Base-by-base conservation (phyloP, 148 eudicot genomes). In the Heliosperma pusillum region DNA sequence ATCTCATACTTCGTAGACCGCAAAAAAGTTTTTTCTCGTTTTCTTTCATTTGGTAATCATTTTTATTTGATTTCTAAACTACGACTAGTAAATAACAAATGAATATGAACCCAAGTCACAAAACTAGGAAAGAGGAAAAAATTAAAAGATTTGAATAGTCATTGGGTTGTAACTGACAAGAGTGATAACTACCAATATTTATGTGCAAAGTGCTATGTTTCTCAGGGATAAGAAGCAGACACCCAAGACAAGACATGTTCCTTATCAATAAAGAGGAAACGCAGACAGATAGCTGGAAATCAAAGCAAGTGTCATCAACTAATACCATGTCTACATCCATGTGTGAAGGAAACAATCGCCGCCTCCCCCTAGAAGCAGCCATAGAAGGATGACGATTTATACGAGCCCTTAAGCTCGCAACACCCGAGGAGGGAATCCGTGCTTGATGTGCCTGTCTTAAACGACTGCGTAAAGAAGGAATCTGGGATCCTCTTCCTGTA, bases 271-370 rank as follows among this genome's bases (percentile, higher is more conserved):
- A 24, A 3, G 33, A 76, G 6, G 6, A 66, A 24, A 33, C 7
- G 62, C 22, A 19, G 30, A 19, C 17, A 75, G 27, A 26, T 20
- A 59, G 60, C 5, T n/a, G 15, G 45, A 53, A 25, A 73, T 25
- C 6, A 16, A 57, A 74, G 45, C 21, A 47, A 57, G 19, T 52
- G 53, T 58, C 26, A 68, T 15, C 65, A 55, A 78, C 61, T 29
- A 66, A 77, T 92, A 95, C 99, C 99, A 80, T 85, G 70, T 95
- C 97, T 69, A 90, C 30, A 89, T 89, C 93, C 97, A 92, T 87
- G 72, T 77, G 68, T 20, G 91, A 78, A 77, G 94, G 94, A 77
- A 92, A 88, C 36, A 82, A 6, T 17, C 81, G 63, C 72, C 78
- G 68, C 77, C 81, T 79, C 60, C 56, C 76, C 59, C 85, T 59